Evolutionary conservation across 305 asterid genomes (phyloP), one percentile per base, ranked within the genome.

Genomic region (Fraxinus greggii): DNA sequence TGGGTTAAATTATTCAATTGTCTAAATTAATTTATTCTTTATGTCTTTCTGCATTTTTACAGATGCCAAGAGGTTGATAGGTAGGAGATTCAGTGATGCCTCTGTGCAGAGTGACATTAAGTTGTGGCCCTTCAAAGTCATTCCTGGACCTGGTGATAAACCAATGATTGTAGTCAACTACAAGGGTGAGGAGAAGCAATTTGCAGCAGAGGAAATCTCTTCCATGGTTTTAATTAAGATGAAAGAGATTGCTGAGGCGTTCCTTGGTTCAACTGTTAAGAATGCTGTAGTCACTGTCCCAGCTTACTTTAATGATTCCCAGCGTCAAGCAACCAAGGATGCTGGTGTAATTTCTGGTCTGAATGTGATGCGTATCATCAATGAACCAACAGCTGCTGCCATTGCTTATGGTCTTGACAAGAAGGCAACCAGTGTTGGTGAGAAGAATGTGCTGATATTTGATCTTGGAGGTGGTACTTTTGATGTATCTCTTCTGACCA

Each of bases 51-150:
- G 75, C 24, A 70, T 70, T 51, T 77, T 1, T 38, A 67, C 90
- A 94, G 98, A 94, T 90, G 98, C 98, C 13, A 94, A 94, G 87
- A 85, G 98, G 82, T 81, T 94, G 86, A 94, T 94, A 67, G 98
- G 98, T 23, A 89, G 98, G 88, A 86, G 97, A 5, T 92, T 87
- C 23, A 75, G 82, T 17, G 98, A 94, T 80, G 84, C 98, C 23
- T 85, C 97, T 0, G 98, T 94, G 0, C 98, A 94, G 48, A 86
- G 92, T 69, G 98, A 94, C 69, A 90, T 91, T 19, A 92, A 94
- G 85, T 79, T 91, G 77, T 93, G 98, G 98, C 98, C 98, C 10
- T 93, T 93, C 82, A 91, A 90, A 85, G 93, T 93, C 33, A 85
- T 88, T 38, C 9, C 98, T 15, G 97, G 98, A 74, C 89, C 98